Evolutionary conservation across 2,329 filamentous ascomycete genomes (phyloP), one percentile per base, ranked within the genome.

Genomic region (Pseudogymnoascus sp.): DNA sequence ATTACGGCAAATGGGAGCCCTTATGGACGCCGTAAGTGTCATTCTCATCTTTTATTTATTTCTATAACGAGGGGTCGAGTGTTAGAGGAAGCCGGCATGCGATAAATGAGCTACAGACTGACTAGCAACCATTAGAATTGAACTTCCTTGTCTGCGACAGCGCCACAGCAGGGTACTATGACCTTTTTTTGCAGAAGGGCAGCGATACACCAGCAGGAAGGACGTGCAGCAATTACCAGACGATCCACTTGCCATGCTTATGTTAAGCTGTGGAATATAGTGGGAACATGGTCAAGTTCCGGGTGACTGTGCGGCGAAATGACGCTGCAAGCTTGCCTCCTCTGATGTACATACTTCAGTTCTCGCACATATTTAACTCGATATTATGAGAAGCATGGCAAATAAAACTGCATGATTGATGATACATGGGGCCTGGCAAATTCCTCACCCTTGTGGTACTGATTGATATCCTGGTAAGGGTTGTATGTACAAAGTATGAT

Each of bases 151-250:
- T 73, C 9, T 82, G 79, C 66, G 70, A 74, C 62, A 69, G 77
- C 11, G 72, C 72, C 11, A 71, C 67, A 1, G 64, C 62, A 22
- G 65, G 65, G 12, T 81, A 78, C 58, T 82, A 78, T 70, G 77
- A 80, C 69, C 65, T 82, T 12, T 82, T 77, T 64, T 69, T 82
- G 50, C 80, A 82, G 70, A 81, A 77, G 1, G 79, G 80, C 1
- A 78, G 75, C 57, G 77, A 79, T 38, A 72, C 72, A 35, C 79
- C 80, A 1, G 75, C 73, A 59, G 79, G 78, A 2, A 73, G 72
- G 69, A 77, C 73, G 4, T 82, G 80, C 65, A 81, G 77, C 65
- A 81, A 81, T 67, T 81, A 78, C 62, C 79, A 81, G 73, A 80
- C 78, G 28, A 72, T 82, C 61, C 80, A 82, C 70, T 68, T 81